These are phyloP conservation scores for Tylopilus plumbeoviolaceoides DNA, from an alignment of 768 basidiomycete species.

Conservation along the genomic window DNA sequence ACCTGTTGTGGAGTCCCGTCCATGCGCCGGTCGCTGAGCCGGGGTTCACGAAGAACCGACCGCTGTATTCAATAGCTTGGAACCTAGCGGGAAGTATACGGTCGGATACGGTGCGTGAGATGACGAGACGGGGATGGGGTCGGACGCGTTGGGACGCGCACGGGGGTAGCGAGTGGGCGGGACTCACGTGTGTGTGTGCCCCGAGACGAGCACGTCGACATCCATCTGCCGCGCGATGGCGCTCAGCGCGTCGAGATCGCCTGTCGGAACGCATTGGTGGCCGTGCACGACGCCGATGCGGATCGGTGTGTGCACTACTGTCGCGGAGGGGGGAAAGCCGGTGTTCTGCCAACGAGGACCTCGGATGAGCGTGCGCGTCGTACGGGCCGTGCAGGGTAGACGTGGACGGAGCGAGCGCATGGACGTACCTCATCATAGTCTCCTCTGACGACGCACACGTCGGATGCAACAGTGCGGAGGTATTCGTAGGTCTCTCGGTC, in stretches of 20 bases:
- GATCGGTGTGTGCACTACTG: constrained; percentile 79
- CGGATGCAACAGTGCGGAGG: constrained; percentile 87
- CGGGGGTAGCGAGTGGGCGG: neutral
- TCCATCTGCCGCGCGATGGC: constrained; percentile 94
- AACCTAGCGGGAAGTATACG: constrained; percentile 49
- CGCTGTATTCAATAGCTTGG: constrained; percentile 89
- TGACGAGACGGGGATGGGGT: neutral
- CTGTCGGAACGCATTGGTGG: constrained; percentile 88
- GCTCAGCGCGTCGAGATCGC: constrained; percentile 86
- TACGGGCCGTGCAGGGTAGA: neutral
- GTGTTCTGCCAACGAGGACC: constrained; percentile 41
- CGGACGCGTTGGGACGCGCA: neutral
- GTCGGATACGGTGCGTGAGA: neutral
- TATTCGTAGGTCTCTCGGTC: constrained; percentile 98
- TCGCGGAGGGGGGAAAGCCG: constrained; percentile 74
- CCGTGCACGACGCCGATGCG: constrained; percentile 92
- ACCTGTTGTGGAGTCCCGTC: constrained; percentile 48
- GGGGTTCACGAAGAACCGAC: constrained; percentile 93
- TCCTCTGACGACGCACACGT: constrained; percentile 87
- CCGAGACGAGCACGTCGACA: constrained; percentile 91
- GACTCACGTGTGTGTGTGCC: constrained; percentile 89
- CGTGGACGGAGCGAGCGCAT: neutral
- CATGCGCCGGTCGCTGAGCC: constrained; percentile 95
- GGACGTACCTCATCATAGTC: constrained; percentile 89
- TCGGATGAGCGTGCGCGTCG: neutral